Percentiles rank a stretch among this genome's conserved stretches.
phyloP scores from a whole-genome alignment of 305 asterid genomes.

The Fraxinus sp. region DNA sequence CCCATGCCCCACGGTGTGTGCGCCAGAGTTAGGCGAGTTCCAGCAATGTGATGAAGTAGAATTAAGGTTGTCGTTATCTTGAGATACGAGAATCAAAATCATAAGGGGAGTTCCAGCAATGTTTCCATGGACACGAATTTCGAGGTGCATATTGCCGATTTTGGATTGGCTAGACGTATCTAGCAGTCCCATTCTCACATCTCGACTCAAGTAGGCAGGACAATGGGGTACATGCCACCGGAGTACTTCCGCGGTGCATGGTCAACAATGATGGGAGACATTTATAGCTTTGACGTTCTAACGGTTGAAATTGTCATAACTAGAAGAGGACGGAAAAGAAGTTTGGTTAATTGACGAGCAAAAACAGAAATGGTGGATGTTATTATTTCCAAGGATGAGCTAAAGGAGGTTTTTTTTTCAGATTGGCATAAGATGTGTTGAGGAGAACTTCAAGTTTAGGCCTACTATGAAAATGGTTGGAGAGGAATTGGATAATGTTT shows the following conservation, averaged over 20 bases:
- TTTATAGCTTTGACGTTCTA: conserved; percentile 75
- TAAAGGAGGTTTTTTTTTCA: conserved; percentile 37
- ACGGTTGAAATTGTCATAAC: conserved; percentile 64
- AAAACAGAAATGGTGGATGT: conserved; percentile 63
- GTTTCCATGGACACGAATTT: conserved; percentile 51
- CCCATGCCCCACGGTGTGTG: too few relatives aligned
- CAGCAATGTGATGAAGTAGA: conserved; percentile 12
- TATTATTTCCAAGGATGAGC: conserved; percentile 34
- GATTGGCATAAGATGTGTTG: conserved; percentile 53
- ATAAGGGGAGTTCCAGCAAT: conserved; percentile 55
- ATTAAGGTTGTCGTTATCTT: conserved; percentile 43
- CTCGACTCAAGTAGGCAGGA: conserved; percentile 85
- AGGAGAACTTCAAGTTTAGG: conserved; percentile 42
- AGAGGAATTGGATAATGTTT: conserved; percentile 38
- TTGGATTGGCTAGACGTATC: conserved; percentile 66
- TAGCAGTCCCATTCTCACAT: conserved; percentile 69
- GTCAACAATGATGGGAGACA: conserved; percentile 62
- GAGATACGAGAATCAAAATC: conserved; percentile 64
- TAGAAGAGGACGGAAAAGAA: conserved; percentile 57
- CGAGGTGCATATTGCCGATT: conserved; percentile 80
- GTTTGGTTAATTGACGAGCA: conserved; percentile 51
- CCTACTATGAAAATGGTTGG: conserved; percentile 60
- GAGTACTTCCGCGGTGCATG: conserved; percentile 61
- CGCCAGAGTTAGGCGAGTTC: too few relatives aligned
- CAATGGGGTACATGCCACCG: conserved; percentile 93